Evolutionary conservation across 2,329 filamentous ascomycete species (phyloP).

Genomic region (Colletotrichum plurivorum): DNA sequence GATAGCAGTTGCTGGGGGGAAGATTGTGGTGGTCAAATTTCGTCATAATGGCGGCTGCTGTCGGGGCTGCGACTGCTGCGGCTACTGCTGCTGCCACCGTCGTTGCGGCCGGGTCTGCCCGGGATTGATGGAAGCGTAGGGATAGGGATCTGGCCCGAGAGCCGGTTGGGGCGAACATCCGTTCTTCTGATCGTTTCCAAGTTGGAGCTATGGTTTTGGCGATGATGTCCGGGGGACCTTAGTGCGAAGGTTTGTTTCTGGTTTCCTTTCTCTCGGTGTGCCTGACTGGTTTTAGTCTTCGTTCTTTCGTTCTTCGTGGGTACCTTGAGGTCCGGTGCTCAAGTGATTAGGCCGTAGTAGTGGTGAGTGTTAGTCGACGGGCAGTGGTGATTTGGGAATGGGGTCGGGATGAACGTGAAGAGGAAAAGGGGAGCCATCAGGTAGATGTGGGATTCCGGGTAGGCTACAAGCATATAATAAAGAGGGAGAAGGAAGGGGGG

Average conservation of each 20-base stretch:
- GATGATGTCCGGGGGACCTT: too few species aligned
- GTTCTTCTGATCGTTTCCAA: slow-evolving; percentile 23
- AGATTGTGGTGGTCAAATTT: slow-evolving; percentile 23
- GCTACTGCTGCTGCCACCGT: slow-evolving; percentile 1
- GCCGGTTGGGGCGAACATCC: slow-evolving; percentile 32
- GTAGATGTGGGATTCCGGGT: slow-evolving; percentile 8
- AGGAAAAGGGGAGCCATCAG: neutral
- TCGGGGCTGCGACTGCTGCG: slow-evolving; percentile 18
- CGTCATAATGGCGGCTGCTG: slow-evolving; percentile 36
- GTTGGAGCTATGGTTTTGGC: slow-evolving; percentile 1
- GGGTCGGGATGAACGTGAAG: neutral
- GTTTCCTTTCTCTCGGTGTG: too few species aligned
- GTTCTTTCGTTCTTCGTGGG: neutral
- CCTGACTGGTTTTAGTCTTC: too few species aligned
- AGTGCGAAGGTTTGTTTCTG: too few species aligned
- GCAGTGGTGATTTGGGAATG: neutral
- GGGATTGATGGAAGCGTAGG: slow-evolving; percentile 26
- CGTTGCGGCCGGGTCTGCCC: slow-evolving; percentile 20
- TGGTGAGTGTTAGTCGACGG: neutral
- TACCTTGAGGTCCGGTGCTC: neutral
- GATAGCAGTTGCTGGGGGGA: neutral
- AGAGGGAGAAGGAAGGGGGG: neutral
- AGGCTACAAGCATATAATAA: slow-evolving; percentile 1
- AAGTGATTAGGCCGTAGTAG: neutral
- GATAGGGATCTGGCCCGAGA: slow-evolving; percentile 35